These are phyloP conservation scores for Alternaria triticina DNA, from an alignment of 2,329 filamentous ascomycete genomes.

Conservation along the genomic window DNA sequence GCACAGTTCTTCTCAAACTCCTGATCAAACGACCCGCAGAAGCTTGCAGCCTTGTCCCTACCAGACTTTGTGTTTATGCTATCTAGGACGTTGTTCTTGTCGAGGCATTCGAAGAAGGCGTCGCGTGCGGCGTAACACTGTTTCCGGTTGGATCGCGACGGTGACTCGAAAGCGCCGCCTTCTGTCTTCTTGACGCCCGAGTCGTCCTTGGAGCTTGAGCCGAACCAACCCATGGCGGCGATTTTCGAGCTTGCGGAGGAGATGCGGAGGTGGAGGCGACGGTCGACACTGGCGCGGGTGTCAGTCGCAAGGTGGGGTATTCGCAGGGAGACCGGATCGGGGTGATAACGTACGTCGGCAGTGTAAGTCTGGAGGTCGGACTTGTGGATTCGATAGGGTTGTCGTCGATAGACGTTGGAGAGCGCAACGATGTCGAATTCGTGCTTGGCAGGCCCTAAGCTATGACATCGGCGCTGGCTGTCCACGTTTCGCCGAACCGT, in stretches of 20 bases:
- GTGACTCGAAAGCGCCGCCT: conserved; percentile 71
- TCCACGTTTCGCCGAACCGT: conserved; percentile 24
- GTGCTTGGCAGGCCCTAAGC: conserved; percentile 25
- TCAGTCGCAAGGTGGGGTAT: neutral
- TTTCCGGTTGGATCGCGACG: conserved; percentile 81
- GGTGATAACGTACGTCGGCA: neutral
- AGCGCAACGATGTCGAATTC: conserved; percentile 16
- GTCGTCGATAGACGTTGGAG: neutral
- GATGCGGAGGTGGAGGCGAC: conserved; percentile 6
- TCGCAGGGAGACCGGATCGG: no score
- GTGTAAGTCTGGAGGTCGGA: neutral
- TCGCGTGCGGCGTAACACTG: conserved; percentile 92
- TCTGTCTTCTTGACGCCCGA: conserved; percentile 51
- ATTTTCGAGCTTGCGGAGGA: conserved; percentile 13
- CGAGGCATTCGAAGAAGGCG: conserved; percentile 85
- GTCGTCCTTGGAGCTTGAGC: conserved; percentile 49
- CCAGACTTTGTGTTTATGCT: conserved; percentile 65
- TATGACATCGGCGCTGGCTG: conserved; percentile 25
- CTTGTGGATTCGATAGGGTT: neutral
- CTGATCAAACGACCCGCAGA: conserved; percentile 65
- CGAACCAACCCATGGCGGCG: conserved; percentile 60
- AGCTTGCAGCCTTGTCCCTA: conserved; percentile 54
- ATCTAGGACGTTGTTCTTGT: conserved; percentile 82
- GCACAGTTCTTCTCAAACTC: conserved; percentile 87
- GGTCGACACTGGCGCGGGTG: conserved; percentile 9